Base-by-base conservation (phyloP, 2,329 filamentous ascomycete genomes). In the Pyricularia grisea region DNA sequence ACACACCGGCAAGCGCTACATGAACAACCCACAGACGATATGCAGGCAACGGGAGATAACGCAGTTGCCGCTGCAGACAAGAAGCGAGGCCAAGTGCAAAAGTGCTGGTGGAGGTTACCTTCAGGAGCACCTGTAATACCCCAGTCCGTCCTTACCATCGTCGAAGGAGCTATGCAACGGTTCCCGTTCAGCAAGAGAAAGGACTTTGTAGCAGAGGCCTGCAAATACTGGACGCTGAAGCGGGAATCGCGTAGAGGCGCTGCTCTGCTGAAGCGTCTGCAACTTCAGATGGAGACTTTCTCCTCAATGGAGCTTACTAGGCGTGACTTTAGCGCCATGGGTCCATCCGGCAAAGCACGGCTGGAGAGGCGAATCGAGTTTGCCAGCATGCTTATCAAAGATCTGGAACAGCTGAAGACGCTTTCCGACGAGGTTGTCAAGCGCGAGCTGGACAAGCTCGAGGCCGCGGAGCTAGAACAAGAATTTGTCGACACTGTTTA, bases 141-240 rank as follows among this genome's bases (percentile, higher is more conserved):
- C 0, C 90, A 94, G 73, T 89, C 92, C 2, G 91, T 98, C 3
- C 93, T 93, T 71, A 91, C 94, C 72, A 89, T 90, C 31, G 93
- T 99, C 27, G 92, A 97, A 73, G 87, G 88, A 64, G 92, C 94
- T 0, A 84, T 99, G 42, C 87, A 90, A 71, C 89, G 92, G 66
- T 98, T 98, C 77, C 87, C 88, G 50, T 81, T 88, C 70, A 88
- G 91, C 33, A 96, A 95, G 76, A 88, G 93, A 68, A 97, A 96
- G 76, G 94, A 97, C 71, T 99, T 93, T 77, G 90, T 96, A 2
- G 90, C 93, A 69, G 94, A 97, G 78, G 92, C 92, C 1, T 98
- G 94, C 81, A 93, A 93, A 74, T 99, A 98, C 79, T 99, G 95
- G 95, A 98, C 95, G 0, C 80, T 99, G 72, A 99, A 99, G 81